These are phyloP conservation scores for Brassica carinata DNA, from an alignment of 345 rosid species.

Conservation along the genomic window DNA sequence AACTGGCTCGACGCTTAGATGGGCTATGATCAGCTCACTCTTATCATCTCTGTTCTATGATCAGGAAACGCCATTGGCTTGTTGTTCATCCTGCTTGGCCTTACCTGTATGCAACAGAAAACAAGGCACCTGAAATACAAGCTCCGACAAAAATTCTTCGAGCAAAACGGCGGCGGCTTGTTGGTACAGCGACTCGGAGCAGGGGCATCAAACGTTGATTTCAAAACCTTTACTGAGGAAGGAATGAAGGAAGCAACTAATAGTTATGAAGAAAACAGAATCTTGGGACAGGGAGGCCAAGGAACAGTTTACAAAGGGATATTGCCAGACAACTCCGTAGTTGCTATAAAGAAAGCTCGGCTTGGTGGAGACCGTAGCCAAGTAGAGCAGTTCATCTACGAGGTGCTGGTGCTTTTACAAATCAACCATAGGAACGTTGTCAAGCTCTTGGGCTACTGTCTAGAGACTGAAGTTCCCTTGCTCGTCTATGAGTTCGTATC, in stretches of 20 bases:
- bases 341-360: no score
- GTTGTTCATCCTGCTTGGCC: not conserved
- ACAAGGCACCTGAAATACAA: not conserved
- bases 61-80: not conserved
- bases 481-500: no score
- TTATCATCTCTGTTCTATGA: not conserved
- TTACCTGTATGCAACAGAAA: not conserved
- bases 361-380: constrained; percentile 1
- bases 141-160: constrained; percentile 26
- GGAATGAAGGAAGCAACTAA: constrained; percentile 37
- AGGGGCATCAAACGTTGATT: constrained; percentile 22
- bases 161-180: constrained; percentile 4
- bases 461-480: no score
- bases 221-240: constrained; percentile 31
- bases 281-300: constrained; percentile 41
- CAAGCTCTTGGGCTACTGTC: no score
- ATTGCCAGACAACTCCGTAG: no score
- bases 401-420: constrained; percentile 48
- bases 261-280: constrained; percentile 29
- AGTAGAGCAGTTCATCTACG: constrained; percentile 46
- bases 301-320: constrained; percentile 30
- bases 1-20: not conserved
- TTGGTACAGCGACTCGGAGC: constrained; percentile 17
- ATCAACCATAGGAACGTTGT: constrained; percentile 51
- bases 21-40: not conserved